Percentiles rank a stretch among this genome's conserved stretches.
Evolutionary conservation across 2,329 filamentous ascomycete species (phyloP).

Genomic region (Dactylellina sp.): DNA sequence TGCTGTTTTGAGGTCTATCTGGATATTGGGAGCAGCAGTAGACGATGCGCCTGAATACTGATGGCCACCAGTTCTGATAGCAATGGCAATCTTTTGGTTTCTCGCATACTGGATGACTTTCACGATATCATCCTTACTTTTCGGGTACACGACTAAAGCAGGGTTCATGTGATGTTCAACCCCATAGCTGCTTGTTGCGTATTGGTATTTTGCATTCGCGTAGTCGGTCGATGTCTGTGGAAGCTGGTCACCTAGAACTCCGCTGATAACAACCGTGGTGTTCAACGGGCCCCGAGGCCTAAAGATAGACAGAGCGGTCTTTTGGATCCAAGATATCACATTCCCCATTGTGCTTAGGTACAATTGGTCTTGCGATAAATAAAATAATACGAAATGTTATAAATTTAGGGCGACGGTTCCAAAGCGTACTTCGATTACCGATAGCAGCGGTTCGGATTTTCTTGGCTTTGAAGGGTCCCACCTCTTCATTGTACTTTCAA

Average conservation of each 20-base stretch:
- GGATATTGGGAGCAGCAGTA: conserved; percentile 65
- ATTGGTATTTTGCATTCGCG: conserved; percentile 64
- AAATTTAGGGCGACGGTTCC: not conserved
- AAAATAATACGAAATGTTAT: not conserved
- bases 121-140: conserved; percentile 65
- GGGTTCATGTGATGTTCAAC: conserved; percentile 66
- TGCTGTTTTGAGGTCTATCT: conserved; percentile 65
- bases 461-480: not conserved
- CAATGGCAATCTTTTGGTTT: conserved; percentile 64
- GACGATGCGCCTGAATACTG: conserved; percentile 69
- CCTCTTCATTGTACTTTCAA: not conserved
- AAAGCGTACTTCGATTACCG: not conserved
- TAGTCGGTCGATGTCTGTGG: conserved; percentile 54
- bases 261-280: conserved; percentile 27
- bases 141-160: conserved; percentile 66
- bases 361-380: not conserved
- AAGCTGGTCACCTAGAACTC: conserved; percentile 22
- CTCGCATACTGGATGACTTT: conserved; percentile 65
- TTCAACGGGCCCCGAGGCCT: conserved; percentile 10
- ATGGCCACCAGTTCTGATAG: conserved; percentile 67
- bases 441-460: conserved; percentile 7
- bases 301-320: conserved; percentile 17
- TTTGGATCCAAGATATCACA: conserved; percentile 39
- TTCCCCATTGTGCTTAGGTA: conserved; percentile 16
- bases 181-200: conserved; percentile 66